A percentile compares a stretch with the other conserved stretches of the same genome.
Conservation (phyloP, 768 basidiomycete species). For the Psilocybe subaeruginosa region DNA sequence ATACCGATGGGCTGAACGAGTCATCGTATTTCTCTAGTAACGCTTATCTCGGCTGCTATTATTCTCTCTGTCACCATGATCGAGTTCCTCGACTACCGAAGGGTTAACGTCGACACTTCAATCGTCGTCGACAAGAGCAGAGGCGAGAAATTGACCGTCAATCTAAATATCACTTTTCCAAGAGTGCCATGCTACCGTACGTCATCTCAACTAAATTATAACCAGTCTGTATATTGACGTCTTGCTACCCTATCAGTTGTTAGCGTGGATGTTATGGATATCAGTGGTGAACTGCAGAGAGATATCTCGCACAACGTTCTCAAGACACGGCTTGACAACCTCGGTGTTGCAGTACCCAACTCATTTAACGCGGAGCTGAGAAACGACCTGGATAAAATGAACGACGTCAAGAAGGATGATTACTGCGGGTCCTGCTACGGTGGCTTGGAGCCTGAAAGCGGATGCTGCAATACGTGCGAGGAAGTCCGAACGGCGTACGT, state of each 20-base stretch:
- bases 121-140: conserved; percentile 94
- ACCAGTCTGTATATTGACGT: neutral
- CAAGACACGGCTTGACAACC: conserved; percentile 74
- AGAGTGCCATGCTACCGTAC: conserved; percentile 96
- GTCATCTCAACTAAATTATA: conserved; percentile 33
- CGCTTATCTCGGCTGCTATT: conserved; percentile 87
- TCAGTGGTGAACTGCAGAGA: conserved; percentile 92
- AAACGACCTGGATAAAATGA: conserved; percentile 87
- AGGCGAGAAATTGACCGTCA: conserved; percentile 92
- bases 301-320: conserved; percentile 89
- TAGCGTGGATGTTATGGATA: conserved; percentile 97
- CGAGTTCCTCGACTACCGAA: conserved; percentile 95
- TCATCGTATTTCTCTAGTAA: conserved; percentile 57
- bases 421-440: conserved; percentile 99
- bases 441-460: conserved; percentile 69
- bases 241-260: conserved; percentile 59
- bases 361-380: conserved; percentile 64
- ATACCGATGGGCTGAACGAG: conserved; percentile 10
- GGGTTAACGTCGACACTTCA: conserved; percentile 84
- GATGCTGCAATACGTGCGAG: conserved; percentile 97
- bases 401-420: conserved; percentile 54
- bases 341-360: conserved; percentile 62
- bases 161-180: conserved; percentile 93
- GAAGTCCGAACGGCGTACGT: conserved; percentile 91
- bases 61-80: conserved; percentile 90